Evolutionary conservation across 2,329 filamentous ascomycete species (phyloP), one percentile per base, ranked within the genome.

Genomic region (Fusarium xylarioides): DNA sequence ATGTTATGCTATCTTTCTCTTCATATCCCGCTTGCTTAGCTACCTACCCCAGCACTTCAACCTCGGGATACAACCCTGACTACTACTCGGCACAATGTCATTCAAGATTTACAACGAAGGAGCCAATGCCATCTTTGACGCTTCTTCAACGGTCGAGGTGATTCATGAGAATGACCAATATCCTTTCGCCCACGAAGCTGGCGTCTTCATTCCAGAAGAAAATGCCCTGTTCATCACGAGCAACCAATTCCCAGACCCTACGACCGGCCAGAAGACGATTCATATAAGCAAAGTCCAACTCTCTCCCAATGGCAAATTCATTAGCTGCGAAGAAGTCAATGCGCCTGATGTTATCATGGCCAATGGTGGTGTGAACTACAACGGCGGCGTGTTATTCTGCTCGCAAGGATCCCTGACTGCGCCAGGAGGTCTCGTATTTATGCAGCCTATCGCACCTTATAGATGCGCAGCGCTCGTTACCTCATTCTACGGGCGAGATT

Each of bases 141-240:
- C 65, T 9, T 61, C 65, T 6, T 82, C 83, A 9, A 76, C 70
- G 16, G 66, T 86, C 3, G 78, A 84, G 18, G 66, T 84, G 5
- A 71, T 86, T 6, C 73, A 80, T 32, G 80, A 84, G 65, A 81
- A 83, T 54, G 71, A 78, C 37, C 73, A 76, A 7, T 83, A 85
- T 44, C 82, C 85, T 0, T 87, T 87, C 57, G 86, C 85, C 4
- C 86, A 88, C 68, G 86, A 88, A 76, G 86, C 86, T 0, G 80
- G 80, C 3, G 80, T 82, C 12, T 82, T 79, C 63, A 76, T 82
- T 11, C 73, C 73, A 16, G 60, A 74, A n/a, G 63, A 75, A 11
- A 74, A 80, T 23, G 66, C 76, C 1, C 67, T 82, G 1, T 80
- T 82, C 65, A 70, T 82, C 37, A 82, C 81, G 0, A 83, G 81